Base-by-base conservation (phyloP, 192 early-diverging fungal species). In the Geosiphon pyriformis region DNA sequence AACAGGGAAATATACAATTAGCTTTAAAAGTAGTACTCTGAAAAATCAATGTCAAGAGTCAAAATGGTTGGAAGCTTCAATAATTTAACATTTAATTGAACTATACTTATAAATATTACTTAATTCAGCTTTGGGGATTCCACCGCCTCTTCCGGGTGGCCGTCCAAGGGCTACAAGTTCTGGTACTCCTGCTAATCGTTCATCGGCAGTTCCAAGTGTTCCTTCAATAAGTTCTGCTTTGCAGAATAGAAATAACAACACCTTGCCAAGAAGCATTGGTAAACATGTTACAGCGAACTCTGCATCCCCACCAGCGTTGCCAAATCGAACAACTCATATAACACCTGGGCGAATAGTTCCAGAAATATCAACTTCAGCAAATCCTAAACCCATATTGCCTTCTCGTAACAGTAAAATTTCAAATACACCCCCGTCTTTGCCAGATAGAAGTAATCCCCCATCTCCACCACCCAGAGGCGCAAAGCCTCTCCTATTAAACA, bases 301-400 rank as follows among this genome's bases (percentile, higher is more conserved):
- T 18, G 10, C 60, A 48, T 17, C 60, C 20, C 51, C 63, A 42
- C 22, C 26, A 59, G n/a, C 63, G 22, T 25, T 54, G 26, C 51
- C 63, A 25, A 33, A 32, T 25, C 51, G 55, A 35, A 20, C 70
- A 26, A 70, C 67, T 30, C 66, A 70, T 61, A 64, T 61, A 50
- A 61, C 61, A 8, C 15, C 66, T 54, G 62, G 42, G 12, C 61
- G 70, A 7, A 47, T 61, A 26, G 57, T 56, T 22, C 72, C 76
- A 17, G 60, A 69, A 27, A 57, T 54, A 47, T 26, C 25, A 7
- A 64, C 12, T 64, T 11, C 15, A 31, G 33, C 15, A 32, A 18
- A 22, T 1, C 22, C 64, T 27, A 18, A n/a, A 32, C 54, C 53
- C 0, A 31, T 32, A 15, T 35, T 53, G 12, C 42, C 47, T 20